A percentile compares a stretch with the other conserved stretches of the same genome.
Evolutionary conservation across 169 alveolate genomes (phyloP).

Genomic region (Eimeria praecox): DNA sequence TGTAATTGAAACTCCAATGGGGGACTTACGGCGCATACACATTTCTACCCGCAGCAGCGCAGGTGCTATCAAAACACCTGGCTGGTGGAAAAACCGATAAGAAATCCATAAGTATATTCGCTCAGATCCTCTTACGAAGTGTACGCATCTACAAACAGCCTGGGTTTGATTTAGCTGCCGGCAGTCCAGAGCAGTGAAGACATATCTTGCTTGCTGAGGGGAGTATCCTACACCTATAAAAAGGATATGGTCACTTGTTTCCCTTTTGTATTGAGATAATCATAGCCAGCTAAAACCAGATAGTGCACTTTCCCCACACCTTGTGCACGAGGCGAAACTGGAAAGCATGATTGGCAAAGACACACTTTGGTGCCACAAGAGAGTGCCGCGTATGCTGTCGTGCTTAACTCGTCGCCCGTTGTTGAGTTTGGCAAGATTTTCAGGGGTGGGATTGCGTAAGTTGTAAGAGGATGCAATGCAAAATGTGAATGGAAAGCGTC

Average conservation of each 20-base stretch:
- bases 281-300: background rate
- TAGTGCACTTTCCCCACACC: background rate
- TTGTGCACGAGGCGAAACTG: background rate
- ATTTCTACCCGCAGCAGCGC: too few species aligned
- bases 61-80: too few species aligned
- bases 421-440: too few species aligned
- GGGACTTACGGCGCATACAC: too few species aligned
- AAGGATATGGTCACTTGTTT: background rate
- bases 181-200: background rate
- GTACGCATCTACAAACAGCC: background rate
- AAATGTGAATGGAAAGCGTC: background rate
- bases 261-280: background rate
- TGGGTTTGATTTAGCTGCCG: background rate
- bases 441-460: too few species aligned
- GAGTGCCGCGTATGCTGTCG: background rate
- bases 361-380: background rate
- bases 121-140: background rate
- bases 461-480: background rate
- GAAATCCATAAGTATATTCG: background rate
- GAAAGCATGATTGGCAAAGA: background rate
- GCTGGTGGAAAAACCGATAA: too few species aligned
- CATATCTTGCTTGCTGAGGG: background rate
- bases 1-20: too few species aligned
- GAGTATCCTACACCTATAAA: background rate
- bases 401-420: too few species aligned